phyloP scores from a whole-genome alignment of 140 eudicot genomes.

The Oenanthe javanica region DNA sequence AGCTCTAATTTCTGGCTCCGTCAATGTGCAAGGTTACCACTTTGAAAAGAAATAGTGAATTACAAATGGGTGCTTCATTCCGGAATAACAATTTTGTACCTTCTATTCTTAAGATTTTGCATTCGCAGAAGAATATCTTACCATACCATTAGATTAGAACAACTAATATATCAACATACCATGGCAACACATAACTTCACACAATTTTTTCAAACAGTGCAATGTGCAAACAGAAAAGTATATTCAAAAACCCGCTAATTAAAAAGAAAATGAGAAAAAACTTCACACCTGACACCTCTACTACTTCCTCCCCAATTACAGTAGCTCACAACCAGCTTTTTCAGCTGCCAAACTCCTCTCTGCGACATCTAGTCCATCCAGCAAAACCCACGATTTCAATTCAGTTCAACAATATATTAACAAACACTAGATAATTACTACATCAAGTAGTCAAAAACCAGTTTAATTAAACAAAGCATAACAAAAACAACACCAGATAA shows the following conservation, averaged over 20 bases:
- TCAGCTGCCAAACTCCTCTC: constrained; percentile 81
- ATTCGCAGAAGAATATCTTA: neutral
- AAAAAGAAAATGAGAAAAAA: neutral
- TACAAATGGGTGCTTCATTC: neutral
- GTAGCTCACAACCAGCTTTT: constrained; percentile 67
- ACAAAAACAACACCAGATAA: neutral
- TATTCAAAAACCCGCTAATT: neutral
- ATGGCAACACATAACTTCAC: neutral
- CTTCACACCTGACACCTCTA: constrained; percentile 61
- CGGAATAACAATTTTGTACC: neutral
- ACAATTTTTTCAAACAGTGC: neutral
- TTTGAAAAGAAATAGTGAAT: neutral
- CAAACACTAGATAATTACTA: neutral
- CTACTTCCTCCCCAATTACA: constrained; percentile 93
- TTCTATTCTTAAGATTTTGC: neutral
- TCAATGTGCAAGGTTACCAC: neutral
- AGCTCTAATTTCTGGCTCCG: neutral
- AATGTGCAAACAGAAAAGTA: neutral
- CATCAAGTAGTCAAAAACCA: neutral
- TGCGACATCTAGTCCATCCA: constrained; percentile 38
- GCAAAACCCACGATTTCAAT: neutral
- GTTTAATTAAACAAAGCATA: neutral
- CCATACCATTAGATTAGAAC: neutral
- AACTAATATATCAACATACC: neutral
- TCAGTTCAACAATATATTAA: neutral